Evolutionary conservation across 2,329 filamentous ascomycete genomes (phyloP).

Genomic region (Fusarium camptoceras): DNA sequence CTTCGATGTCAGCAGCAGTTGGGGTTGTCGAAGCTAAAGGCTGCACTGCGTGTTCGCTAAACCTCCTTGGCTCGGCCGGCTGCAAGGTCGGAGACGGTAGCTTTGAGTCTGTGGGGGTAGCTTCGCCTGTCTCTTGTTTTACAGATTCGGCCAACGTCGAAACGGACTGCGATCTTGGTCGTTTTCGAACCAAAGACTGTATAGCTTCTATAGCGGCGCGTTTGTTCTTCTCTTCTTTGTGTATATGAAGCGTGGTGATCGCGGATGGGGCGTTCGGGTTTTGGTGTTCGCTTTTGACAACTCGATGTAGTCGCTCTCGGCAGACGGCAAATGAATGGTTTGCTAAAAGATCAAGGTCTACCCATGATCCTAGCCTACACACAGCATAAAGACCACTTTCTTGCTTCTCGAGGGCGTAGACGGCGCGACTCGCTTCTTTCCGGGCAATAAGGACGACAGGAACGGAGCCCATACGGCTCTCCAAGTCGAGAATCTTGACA

Average conservation of each 20-base stretch:
- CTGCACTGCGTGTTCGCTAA: not conserved
- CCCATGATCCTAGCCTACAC: constrained; percentile 76
- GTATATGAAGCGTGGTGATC: constrained; percentile 59
- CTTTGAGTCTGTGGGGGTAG: constrained; percentile 30
- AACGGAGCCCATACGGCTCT: constrained; percentile 66
- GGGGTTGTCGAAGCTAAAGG: not conserved
- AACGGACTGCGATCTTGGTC: constrained; percentile 59
- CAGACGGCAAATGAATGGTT: constrained; percentile 59
- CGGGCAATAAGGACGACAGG: constrained; percentile 71
- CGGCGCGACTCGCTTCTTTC: constrained; percentile 63
- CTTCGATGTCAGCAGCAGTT: constrained; percentile 9
- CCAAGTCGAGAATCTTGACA: constrained; percentile 72
- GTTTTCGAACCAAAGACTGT: constrained; percentile 69
- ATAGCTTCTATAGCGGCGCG: constrained; percentile 71
- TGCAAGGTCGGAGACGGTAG: constrained; percentile 38
- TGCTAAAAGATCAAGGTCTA: constrained; percentile 67
- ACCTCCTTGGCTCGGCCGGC: constrained; percentile 22
- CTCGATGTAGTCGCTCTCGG: constrained; percentile 47
- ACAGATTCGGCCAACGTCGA: constrained; percentile 50
- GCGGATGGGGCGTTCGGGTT: constrained; percentile 38
- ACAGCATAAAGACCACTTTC: constrained; percentile 71
- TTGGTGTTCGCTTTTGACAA: constrained; percentile 26
- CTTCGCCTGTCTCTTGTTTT: constrained; percentile 33
- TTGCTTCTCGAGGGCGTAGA: constrained; percentile 76
- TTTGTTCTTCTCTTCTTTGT: constrained; percentile 66